phyloP scores from a whole-genome alignment of 345 rosid genomes.

The Microcos paniculata region DNA sequence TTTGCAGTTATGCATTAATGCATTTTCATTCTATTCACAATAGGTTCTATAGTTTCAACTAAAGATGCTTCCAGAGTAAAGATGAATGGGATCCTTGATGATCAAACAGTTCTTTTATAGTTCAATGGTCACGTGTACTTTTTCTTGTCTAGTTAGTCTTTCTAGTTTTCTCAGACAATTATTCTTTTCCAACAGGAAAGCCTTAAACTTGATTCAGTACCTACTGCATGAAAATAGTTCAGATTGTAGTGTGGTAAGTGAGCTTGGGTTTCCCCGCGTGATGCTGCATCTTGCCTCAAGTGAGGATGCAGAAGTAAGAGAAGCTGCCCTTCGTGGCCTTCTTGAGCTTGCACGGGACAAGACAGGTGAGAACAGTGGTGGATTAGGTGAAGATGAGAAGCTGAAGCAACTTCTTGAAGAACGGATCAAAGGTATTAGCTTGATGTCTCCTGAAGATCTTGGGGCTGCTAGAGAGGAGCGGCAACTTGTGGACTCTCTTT shows the following conservation, averaged over 20 bases:
- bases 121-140: not conserved
- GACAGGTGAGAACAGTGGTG: conserved; percentile 32
- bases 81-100: not conserved
- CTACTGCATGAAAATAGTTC: conserved; percentile 71
- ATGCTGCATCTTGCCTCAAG: conserved; percentile 85
- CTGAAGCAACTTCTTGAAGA: conserved; percentile 72
- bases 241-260: conserved; percentile 56
- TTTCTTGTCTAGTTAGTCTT: not conserved
- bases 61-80: not conserved
- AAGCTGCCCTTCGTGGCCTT: conserved; percentile 77
- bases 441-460: conserved; percentile 77
- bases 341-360: conserved; percentile 61
- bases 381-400: conserved; percentile 49
- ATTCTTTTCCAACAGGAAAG: conserved; percentile 63
- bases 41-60: not conserved
- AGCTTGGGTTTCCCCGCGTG: conserved; percentile 76
- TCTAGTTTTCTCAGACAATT: not conserved
- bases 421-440: conserved; percentile 51
- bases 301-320: conserved; percentile 71
- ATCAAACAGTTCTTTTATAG: not conserved
- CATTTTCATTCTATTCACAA: not conserved
- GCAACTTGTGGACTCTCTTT: conserved; percentile 74
- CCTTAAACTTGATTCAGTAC: conserved; percentile 83
- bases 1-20: not conserved
- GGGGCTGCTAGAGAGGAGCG: conserved; percentile 83